Evolutionary conservation across 2,329 filamentous ascomycete species (phyloP), one percentile per base, ranked within the genome.

Genomic region (Hypomyces rosellus): DNA sequence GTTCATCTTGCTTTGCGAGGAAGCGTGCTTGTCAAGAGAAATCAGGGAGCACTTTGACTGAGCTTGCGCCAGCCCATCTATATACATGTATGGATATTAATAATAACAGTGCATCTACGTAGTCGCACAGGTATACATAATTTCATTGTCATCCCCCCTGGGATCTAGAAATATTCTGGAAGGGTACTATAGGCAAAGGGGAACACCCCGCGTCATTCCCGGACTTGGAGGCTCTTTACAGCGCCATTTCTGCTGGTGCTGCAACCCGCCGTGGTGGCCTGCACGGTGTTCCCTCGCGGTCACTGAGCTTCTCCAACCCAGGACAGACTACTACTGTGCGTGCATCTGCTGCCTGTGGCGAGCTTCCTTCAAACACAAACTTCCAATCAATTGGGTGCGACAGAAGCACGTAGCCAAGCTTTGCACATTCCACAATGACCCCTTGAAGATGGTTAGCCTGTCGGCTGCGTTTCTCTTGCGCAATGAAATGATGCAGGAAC

Each of bases 381-480:
- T 54, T 49, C 61, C 66, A 72, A 34, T 73, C 70, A 7, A 61
- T 60, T 0, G 70, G 70, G 46, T 75, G 71, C 4, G 71, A 74
- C 33, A 74, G 59, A 6, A 75, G 46, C 15, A 68, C 47, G 50
- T 73, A 71, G 11, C 72, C 73, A 22, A 74, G 60, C 45, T 63
- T 69, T 15, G 68, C 60, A 36, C 66, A 70, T 55, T 73, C 70
- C 3, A 64, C 52, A 15, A 73, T 66, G 12, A 74, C 63, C 12
- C 63, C 65, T 41, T 69, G 61, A 3, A 75, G 60, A 40, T 73
- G 67, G 12, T n/a, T 16, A 14, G 39, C 34, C n/a, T 48, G 46
- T 15, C n/a, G n/a, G 18, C 14, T n/a, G 3, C 13, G 16, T 9
- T 38, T 38, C 14, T 38, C 36, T 38, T 16, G 14, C 13, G 36